Evolutionary conservation across 1,284 basidiomycete species (phyloP).

Genomic region (Lentinus polychrous): DNA sequence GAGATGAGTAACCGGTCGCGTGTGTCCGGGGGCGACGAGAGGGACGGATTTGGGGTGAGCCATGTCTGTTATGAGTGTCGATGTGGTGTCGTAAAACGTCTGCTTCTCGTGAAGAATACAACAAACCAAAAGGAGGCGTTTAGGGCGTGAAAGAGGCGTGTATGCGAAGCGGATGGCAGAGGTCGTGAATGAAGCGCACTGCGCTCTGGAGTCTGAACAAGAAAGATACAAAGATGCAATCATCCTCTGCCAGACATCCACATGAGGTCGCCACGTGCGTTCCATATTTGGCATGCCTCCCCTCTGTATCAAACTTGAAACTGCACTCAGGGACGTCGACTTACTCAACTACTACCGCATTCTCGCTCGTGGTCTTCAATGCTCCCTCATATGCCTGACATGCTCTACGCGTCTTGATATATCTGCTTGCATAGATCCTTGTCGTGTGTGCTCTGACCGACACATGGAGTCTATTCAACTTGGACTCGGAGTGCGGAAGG

Average conservation of each 20-base stretch:
- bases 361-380: too few relatives aligned
- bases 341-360: too few relatives aligned
- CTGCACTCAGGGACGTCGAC: too few relatives aligned
- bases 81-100: constrained; percentile 12
- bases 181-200: constrained; percentile 44
- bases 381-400: too few relatives aligned
- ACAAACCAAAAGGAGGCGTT: constrained; percentile 3
- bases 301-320: too few relatives aligned
- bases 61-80: constrained; percentile 13
- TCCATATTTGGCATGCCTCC: background rate
- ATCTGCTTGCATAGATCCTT: too few relatives aligned
- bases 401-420: too few relatives aligned
- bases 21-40: constrained; percentile 75
- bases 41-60: constrained; percentile 57
- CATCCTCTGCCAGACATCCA: constrained; percentile 1
- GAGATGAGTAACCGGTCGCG: constrained; percentile 88
- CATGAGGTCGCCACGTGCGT: constrained; percentile 4
- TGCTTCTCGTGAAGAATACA: constrained; percentile 18
- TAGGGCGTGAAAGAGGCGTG: constrained; percentile 16
- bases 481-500: too few relatives aligned
- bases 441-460: too few relatives aligned
- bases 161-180: constrained; percentile 11
- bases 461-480: too few relatives aligned
- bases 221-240: constrained; percentile 19
- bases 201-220: constrained; percentile 42